Evolutionary conservation across 345 rosid species (phyloP).

Genomic region (Tarenaya hassleriana): DNA sequence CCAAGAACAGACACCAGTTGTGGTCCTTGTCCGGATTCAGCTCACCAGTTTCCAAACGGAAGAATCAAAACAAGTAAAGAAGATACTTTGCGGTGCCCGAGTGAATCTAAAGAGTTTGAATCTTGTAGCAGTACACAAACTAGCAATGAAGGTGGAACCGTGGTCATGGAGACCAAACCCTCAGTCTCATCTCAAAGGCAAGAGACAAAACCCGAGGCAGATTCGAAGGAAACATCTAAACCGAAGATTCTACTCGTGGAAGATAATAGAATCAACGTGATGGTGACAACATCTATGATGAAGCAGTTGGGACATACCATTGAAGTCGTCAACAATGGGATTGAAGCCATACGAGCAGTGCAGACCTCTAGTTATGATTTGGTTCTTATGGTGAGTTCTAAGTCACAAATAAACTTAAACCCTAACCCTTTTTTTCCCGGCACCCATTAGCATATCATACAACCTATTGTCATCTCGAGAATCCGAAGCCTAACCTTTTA

Average conservation of each 20-base stretch:
- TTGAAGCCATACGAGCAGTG: slow-evolving; percentile 62
- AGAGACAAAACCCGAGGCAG: not conserved
- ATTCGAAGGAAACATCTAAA: slow-evolving; percentile 21
- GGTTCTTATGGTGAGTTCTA: slow-evolving; percentile 49
- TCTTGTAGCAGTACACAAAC: slow-evolving; percentile 30
- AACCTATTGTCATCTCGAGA: too few species aligned
- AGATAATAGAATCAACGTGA: slow-evolving; percentile 69
- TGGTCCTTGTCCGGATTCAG: slow-evolving; percentile 33
- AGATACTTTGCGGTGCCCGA: too few species aligned
- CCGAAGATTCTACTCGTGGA: slow-evolving; percentile 74
- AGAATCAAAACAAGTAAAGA: too few species aligned
- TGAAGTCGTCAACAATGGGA: slow-evolving; percentile 58
- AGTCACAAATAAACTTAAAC: too few species aligned
- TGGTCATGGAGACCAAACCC: too few species aligned
- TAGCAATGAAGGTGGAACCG: slow-evolving; percentile 29
- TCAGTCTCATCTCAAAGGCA: too few species aligned
- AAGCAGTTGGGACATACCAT: slow-evolving; percentile 59
- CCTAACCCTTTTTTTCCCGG: too few species aligned
- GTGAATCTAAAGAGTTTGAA: slow-evolving; percentile 19
- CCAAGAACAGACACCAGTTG: slow-evolving; percentile 46
- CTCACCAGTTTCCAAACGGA: slow-evolving; percentile 26
- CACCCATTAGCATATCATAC: too few species aligned
- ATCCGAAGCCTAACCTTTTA: too few species aligned
- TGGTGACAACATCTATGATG: slow-evolving; percentile 72
- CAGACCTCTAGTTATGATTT: slow-evolving; percentile 49